phyloP scores from a whole-genome alignment of 352 stramenopile species.

The Globisporangium yorkense region DNA sequence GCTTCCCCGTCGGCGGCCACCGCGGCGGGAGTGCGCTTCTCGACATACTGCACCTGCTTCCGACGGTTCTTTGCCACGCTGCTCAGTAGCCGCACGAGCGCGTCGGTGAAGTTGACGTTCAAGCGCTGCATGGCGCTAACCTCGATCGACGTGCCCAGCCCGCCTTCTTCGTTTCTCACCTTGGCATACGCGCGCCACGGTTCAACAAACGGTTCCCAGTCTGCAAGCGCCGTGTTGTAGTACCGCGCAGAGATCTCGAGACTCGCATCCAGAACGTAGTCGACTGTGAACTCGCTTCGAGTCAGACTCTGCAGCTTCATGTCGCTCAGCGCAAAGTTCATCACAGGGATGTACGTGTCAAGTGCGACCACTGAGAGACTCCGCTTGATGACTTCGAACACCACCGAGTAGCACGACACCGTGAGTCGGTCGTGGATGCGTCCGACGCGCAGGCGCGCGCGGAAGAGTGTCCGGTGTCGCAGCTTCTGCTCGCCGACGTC shows the following conservation, averaged over 20 bases:
- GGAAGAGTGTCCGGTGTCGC: conserved; percentile 48
- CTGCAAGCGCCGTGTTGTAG: conserved; percentile 83
- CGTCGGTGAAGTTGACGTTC: conserved; percentile 86
- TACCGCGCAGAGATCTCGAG: conserved; percentile 80
- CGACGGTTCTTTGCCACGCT: conserved; percentile 73
- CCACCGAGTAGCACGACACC: conserved; percentile 64
- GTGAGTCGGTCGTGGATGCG: conserved; percentile 69
- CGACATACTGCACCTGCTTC: conserved; percentile 66
- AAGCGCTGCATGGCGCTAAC: conserved; percentile 80
- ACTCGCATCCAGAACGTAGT: conserved; percentile 68
- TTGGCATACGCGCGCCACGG: conserved; percentile 77
- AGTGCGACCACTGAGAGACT: conserved; percentile 83
- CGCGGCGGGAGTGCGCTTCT: conserved; percentile 68
- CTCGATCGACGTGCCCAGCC: conserved; percentile 57
- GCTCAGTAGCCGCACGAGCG: conserved; percentile 69
- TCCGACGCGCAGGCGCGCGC: conserved; percentile 56
- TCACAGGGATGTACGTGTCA: conserved; percentile 88
- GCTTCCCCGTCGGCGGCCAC: conserved; percentile 75
- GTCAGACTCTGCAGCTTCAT: conserved; percentile 76
- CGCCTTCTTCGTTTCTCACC: conserved; percentile 43
- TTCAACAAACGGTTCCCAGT: conserved; percentile 87
- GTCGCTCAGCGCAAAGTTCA: conserved; percentile 83
- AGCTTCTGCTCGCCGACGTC: conserved; percentile 34
- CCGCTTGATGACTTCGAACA: conserved; percentile 88
- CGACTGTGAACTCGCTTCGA: conserved; percentile 55